phyloP scores from a whole-genome alignment of 139 green algal species.

The Asterochloris sp. region DNA sequence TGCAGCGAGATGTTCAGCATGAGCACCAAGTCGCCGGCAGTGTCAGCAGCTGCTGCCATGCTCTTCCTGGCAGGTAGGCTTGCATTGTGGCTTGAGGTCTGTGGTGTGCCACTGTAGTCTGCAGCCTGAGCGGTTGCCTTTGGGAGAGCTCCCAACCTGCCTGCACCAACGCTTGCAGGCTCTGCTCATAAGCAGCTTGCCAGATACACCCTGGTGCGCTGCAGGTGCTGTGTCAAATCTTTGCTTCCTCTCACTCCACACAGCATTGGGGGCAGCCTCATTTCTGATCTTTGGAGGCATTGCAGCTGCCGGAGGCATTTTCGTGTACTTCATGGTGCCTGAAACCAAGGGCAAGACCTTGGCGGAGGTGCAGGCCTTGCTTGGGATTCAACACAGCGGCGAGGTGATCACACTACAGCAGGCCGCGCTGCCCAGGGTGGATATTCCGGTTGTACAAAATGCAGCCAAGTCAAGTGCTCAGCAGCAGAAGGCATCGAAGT shows the following conservation, averaged over 20 bases:
- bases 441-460: neutral
- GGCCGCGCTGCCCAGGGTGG: neutral
- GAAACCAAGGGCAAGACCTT: constrained; percentile 71
- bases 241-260: constrained; percentile 63
- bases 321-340: constrained; percentile 48
- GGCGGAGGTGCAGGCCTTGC: constrained; percentile 49
- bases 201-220: neutral
- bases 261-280: constrained; percentile 29
- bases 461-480: constrained; percentile 5
- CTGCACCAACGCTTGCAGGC: neutral
- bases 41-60: constrained; percentile 49
- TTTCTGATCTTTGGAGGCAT: constrained; percentile 61
- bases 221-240: constrained; percentile 59
- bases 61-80: constrained; percentile 60
- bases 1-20: constrained; percentile 75
- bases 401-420: too few relatives aligned
- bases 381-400: neutral
- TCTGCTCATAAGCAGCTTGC: neutral
- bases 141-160: neutral
- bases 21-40: constrained; percentile 54
- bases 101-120: neutral
- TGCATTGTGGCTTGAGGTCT: neutral
- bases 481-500: neutral
- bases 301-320: constrained; percentile 37
- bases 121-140: neutral